Evolutionary conservation across 164 flowering plant species (phyloP).

Genomic region (Macadamia tetraphylla): DNA sequence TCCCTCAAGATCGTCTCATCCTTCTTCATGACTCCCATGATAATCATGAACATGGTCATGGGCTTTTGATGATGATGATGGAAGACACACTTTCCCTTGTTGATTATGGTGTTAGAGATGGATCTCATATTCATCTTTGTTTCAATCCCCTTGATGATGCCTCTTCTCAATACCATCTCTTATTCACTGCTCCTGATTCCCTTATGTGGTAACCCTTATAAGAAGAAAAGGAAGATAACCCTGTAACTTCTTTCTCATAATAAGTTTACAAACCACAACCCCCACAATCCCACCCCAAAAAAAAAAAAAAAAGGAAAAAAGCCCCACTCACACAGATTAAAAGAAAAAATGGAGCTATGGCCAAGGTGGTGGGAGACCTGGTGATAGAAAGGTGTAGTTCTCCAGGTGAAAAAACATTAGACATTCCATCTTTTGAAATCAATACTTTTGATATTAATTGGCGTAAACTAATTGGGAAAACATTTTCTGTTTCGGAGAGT

Average conservation of each 20-base stretch:
- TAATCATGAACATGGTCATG: neutral
- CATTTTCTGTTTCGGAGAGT: too few species aligned
- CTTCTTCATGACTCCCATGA: conserved; percentile 9
- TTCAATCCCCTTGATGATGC: conserved; percentile 25
- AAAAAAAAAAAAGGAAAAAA: neutral
- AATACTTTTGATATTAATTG: too few species aligned
- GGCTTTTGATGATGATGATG: conserved; percentile 7
- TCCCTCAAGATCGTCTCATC: conserved; percentile 35
- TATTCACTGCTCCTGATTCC: conserved; percentile 5
- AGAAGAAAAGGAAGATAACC: too few species aligned
- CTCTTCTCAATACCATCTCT: neutral
- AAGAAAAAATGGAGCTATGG: too few species aligned
- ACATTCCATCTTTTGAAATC: too few species aligned
- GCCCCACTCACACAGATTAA: too few species aligned
- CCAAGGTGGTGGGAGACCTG: too few species aligned
- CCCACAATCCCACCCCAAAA: neutral
- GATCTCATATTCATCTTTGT: conserved; percentile 39
- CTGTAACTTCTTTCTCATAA: too few species aligned
- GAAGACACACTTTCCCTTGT: conserved; percentile 19
- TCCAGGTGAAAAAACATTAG: too few species aligned
- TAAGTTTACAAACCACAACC: neutral
- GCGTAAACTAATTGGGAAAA: too few species aligned
- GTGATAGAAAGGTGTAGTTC: too few species aligned
- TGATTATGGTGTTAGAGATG: conserved; percentile 37
- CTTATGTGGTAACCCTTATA: neutral